Evolutionary conservation across 176 grass and related monocot genomes (phyloP).

Genomic region (Melocanna baccifera): DNA sequence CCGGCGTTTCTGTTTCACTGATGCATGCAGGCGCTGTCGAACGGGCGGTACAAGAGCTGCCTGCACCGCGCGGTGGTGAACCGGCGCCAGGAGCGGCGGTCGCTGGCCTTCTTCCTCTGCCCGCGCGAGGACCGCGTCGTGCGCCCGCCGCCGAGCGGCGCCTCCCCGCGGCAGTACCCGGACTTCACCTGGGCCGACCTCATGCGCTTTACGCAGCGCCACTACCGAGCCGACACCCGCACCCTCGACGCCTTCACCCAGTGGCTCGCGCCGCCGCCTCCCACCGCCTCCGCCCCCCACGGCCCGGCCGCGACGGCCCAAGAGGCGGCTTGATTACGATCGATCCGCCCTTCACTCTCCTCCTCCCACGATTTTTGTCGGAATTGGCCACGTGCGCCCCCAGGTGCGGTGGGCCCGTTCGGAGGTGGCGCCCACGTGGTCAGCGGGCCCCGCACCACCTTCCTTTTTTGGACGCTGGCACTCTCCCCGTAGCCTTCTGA

Average conservation of each 20-base stretch:
- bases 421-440: conserved; percentile 30
- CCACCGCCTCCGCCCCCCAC: not conserved
- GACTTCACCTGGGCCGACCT: conserved; percentile 94
- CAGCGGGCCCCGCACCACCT: conserved; percentile 20
- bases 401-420: not conserved
- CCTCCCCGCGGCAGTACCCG: conserved; percentile 51
- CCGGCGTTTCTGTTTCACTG: not conserved
- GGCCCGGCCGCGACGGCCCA: conserved; percentile 8
- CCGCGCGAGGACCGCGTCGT: conserved; percentile 79
- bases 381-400: conserved; percentile 27
- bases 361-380: conserved; percentile 12
- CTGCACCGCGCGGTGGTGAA: conserved; percentile 90
- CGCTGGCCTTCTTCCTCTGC: conserved; percentile 91
- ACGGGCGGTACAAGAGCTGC: conserved; percentile 93
- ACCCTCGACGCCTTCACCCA: conserved; percentile 69
- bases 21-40: conserved; percentile 65
- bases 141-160: conserved; percentile 45
- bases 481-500: not conserved
- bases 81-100: conserved; percentile 54
- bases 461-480: conserved; percentile 51
- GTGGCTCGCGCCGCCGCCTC: conserved; percentile 32
- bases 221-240: conserved; percentile 76
- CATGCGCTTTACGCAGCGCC: conserved; percentile 79
- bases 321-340: not conserved
- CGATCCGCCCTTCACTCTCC: not conserved